Percentiles rank a stretch among this genome's conserved stretches.
These are phyloP conservation scores for Waitea zeae DNA, from an alignment of 1,284 basidiomycete species.

Conservation along the genomic window DNA sequence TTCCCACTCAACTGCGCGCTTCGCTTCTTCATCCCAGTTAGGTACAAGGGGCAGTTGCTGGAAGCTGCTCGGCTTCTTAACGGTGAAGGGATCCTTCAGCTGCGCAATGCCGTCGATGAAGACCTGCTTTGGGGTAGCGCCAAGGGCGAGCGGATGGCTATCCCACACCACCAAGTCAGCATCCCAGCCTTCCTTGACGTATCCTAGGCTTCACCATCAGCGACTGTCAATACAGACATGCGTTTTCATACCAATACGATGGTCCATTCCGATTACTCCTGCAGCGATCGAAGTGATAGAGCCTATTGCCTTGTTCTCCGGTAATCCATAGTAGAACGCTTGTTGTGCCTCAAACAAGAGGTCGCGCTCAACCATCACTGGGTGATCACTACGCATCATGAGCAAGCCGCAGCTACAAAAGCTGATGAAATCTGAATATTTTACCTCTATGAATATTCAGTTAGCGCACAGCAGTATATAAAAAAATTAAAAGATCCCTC, in stretches of 20 bases:
- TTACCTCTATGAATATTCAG: slow-evolving; percentile 5
- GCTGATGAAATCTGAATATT: no score
- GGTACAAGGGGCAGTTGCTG: slow-evolving; percentile 38
- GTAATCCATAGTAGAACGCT: slow-evolving; percentile 40
- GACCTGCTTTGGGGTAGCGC: slow-evolving; percentile 55
- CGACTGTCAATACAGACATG: slow-evolving; percentile 1
- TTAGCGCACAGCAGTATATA: slow-evolving; percentile 9
- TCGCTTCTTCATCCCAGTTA: slow-evolving; percentile 36
- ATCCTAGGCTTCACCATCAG: no score
- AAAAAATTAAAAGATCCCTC: slow-evolving; percentile 6
- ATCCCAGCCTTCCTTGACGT: slow-evolving; percentile 31
- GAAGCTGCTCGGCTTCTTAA: slow-evolving; percentile 25
- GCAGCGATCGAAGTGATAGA: slow-evolving; percentile 50
- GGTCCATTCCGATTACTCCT: slow-evolving; percentile 40
- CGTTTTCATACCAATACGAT: slow-evolving; percentile 56
- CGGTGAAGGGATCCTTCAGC: slow-evolving; percentile 23
- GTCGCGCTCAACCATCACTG: slow-evolving; percentile 46
- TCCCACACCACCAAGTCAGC: slow-evolving; percentile 54
- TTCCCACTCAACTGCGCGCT: slow-evolving; percentile 37
- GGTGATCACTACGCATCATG: slow-evolving; percentile 40
- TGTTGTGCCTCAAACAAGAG: slow-evolving; percentile 57
- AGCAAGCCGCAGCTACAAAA: no score
- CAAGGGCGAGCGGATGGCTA: slow-evolving; percentile 60
- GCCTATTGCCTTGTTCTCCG: slow-evolving; percentile 26
- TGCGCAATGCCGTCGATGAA: slow-evolving; percentile 58